Percentiles rank a stretch among this genome's conserved stretches.
phyloP scores from a whole-genome alignment of 1,284 basidiomycete species.

The Limonomyces culmigenus region DNA sequence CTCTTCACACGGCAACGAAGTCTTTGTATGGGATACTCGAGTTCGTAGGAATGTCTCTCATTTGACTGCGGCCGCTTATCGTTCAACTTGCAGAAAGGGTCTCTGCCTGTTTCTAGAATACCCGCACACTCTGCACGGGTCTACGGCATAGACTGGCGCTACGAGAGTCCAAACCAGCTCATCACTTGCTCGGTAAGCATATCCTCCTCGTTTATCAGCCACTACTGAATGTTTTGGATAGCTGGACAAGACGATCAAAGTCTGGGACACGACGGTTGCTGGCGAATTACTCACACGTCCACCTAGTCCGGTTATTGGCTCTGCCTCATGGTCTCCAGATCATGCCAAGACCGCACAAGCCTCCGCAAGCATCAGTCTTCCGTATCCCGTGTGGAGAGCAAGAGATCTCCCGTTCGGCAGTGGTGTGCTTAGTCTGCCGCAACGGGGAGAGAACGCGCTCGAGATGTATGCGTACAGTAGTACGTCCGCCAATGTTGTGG shows the following conservation, averaged over 20 bases:
- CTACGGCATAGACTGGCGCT: slow-evolving; percentile 92
- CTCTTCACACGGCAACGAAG: slow-evolving; percentile 71
- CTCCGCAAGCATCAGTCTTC: slow-evolving; percentile 1
- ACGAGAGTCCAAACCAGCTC: slow-evolving; percentile 54
- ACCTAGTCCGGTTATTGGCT: no score
- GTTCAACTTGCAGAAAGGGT: slow-evolving; percentile 65
- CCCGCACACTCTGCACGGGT: slow-evolving; percentile 78
- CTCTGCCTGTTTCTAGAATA: slow-evolving; percentile 63
- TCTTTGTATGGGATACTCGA: slow-evolving; percentile 77
- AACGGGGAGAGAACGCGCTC: slow-evolving; percentile 71
- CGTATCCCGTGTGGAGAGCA: slow-evolving; percentile 89
- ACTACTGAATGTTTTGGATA: no score
- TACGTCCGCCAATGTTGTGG: slow-evolving; percentile 37
- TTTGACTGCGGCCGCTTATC: neutral
- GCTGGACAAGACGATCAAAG: slow-evolving; percentile 83
- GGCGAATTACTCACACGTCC: neutral
- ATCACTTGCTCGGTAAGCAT: slow-evolving; percentile 63
- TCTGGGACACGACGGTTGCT: slow-evolving; percentile 42
- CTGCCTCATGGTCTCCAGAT: no score
- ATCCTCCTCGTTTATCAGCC: neutral
- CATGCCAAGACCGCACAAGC: slow-evolving; percentile 6
- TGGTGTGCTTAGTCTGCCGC: slow-evolving; percentile 81
- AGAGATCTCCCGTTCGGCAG: slow-evolving; percentile 84
- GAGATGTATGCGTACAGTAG: slow-evolving; percentile 65
- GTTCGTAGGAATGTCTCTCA: slow-evolving; percentile 21